These are phyloP conservation scores for Petrea volubilis DNA, from an alignment of 257 asterid genomes.

Conservation along the genomic window DNA sequence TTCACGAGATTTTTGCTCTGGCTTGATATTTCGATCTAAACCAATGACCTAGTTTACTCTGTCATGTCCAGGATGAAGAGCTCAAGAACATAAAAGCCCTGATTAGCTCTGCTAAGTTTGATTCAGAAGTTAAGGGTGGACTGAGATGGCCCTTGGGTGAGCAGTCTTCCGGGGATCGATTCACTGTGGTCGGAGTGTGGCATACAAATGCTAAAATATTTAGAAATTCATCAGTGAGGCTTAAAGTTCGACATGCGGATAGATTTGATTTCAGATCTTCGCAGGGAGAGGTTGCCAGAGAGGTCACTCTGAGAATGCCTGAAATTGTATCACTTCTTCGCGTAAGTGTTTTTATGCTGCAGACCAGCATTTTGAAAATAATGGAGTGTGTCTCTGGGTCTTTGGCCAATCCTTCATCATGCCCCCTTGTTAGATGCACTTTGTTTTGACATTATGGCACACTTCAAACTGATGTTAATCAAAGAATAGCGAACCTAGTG, in stretches of 20 bases:
- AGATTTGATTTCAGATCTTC: conserved; percentile 51
- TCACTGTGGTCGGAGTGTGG: conserved; percentile 42
- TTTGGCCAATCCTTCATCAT: too few species aligned
- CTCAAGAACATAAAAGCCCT: conserved; percentile 31
- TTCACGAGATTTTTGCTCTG: neutral
- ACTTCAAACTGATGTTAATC: too few species aligned
- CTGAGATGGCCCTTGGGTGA: conserved; percentile 56
- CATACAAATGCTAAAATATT: conserved; percentile 39
- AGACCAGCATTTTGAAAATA: neutral
- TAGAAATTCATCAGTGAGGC: conserved; percentile 38
- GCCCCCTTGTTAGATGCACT: too few species aligned
- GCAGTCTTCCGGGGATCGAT: conserved; percentile 36
- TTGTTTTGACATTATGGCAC: too few species aligned
- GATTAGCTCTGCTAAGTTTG: conserved; percentile 43
- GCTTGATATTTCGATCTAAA: neutral
- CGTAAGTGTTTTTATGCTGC: conserved; percentile 32
- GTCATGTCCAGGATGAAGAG: conserved; percentile 47
- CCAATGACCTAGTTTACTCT: neutral
- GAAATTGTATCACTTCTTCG: conserved; percentile 33
- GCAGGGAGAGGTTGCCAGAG: conserved; percentile 47
- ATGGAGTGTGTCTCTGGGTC: too few species aligned
- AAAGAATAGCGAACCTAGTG: too few species aligned
- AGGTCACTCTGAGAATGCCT: conserved; percentile 40
- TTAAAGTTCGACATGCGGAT: conserved; percentile 48
- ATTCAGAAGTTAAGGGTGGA: conserved; percentile 51